Percentiles rank a stretch among this genome's conserved stretches.
Evolutionary conservation across 73 alveolate species (phyloP).

Genomic region (Tetrahymena thermophila): DNA sequence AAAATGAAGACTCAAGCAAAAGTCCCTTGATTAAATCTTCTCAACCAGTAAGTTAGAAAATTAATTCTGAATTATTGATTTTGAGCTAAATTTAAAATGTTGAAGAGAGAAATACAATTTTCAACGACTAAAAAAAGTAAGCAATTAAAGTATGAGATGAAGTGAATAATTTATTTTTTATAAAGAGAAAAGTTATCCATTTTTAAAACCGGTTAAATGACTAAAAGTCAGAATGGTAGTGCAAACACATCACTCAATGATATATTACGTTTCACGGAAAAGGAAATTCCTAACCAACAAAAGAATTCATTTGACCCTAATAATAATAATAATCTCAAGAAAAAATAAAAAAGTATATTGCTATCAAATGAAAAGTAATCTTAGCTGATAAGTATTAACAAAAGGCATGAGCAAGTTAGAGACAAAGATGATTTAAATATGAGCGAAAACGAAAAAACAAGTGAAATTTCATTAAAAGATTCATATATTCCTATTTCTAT

Average conservation of each 20-base stretch:
- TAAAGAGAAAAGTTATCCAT: background rate
- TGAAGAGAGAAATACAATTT: background rate
- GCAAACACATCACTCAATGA: background rate
- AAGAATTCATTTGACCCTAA: background rate
- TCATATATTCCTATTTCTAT: background rate
- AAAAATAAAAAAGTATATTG: background rate
- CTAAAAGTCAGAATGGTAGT: background rate
- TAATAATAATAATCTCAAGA: too few relatives aligned
- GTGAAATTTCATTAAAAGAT: background rate
- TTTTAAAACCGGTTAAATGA: background rate
- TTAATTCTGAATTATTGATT: background rate
- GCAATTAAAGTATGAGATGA: background rate
- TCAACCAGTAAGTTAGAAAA: too few relatives aligned
- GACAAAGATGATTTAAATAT: background rate
- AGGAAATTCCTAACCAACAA: background rate
- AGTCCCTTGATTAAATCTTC: background rate
- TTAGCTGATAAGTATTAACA: background rate
- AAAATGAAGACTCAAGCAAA: background rate
- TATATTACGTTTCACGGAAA: background rate
- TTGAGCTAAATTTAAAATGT: background rate
- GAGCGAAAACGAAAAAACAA: background rate
- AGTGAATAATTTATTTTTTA: background rate
- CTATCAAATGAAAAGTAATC: background rate
- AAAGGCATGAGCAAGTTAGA: background rate
- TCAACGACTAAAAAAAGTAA: background rate